phyloP scores from a whole-genome alignment of 495 filamentous ascomycete species.

The Neurospora africana region DNA sequence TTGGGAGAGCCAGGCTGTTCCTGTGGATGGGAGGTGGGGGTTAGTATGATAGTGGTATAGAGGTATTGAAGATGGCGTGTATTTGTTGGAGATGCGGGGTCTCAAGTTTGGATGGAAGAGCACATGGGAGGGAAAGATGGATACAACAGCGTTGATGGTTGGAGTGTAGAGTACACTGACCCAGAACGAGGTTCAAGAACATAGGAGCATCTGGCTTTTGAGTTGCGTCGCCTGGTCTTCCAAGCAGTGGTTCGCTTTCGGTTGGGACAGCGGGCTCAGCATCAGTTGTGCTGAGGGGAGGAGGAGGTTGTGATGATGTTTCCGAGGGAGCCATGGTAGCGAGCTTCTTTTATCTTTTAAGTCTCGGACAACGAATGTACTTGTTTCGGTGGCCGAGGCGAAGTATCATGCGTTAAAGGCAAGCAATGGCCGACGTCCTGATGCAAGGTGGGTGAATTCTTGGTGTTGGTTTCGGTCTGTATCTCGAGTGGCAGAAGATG shows the following conservation, averaged over 20 bases:
- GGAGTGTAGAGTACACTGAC: conserved; percentile 32
- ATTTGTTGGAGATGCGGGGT: not conserved
- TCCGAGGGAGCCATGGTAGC: conserved; percentile 5
- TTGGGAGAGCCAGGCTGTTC: conserved; percentile 33
- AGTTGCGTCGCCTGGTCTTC: conserved; percentile 57
- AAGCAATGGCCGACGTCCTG: not conserved
- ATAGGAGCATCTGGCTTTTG: conserved; percentile 55
- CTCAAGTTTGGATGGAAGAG: not conserved
- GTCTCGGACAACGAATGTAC: not conserved
- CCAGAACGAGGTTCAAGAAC: conserved; percentile 62
- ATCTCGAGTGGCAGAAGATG: not conserved
- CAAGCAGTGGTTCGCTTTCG: conserved; percentile 72
- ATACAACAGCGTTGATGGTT: not conserved
- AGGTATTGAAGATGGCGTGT: too few relatives aligned
- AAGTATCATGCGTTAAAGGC: not conserved
- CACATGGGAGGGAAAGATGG: not conserved
- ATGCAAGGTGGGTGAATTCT: not conserved
- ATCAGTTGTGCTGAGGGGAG: not conserved
- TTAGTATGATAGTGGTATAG: too few relatives aligned
- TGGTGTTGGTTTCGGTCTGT: not conserved
- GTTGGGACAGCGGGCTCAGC: conserved; percentile 3
- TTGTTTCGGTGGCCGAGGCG: not conserved
- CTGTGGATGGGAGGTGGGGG: conserved; percentile 29
- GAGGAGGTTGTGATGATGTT: not conserved
- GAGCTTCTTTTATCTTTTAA: not conserved